Evolutionary conservation across 441 rosid genomes (phyloP), one percentile per base, ranked within the genome.

Genomic region (Oxalis stricta): DNA sequence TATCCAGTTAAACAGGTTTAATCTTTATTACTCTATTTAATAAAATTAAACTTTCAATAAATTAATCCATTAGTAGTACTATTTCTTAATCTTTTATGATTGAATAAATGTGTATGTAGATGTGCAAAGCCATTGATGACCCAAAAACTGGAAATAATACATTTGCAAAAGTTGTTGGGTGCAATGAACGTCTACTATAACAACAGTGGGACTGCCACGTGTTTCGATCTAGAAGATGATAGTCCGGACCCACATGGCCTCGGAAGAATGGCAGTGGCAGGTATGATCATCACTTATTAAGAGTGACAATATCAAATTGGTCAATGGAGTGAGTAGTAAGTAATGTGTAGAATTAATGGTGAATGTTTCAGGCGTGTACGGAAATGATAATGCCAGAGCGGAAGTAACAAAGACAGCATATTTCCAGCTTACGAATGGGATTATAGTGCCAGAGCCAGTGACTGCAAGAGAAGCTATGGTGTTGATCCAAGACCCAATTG

Each of bases 81-180:
- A n/a, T n/a, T n/a, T n/a, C n/a, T n/a, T n/a, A n/a, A n/a, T n/a
- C n/a, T n/a, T n/a, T n/a, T n/a, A n/a, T n/a, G n/a, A n/a, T n/a
- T n/a, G n/a, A n/a, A n/a, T n/a, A n/a, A n/a, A 10, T 9, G 2
- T 11, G 32, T 10, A 17, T 17, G 32, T 55, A 79, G 88, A 79
- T 79, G 88, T 79, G 88, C 48, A 65, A 62, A 42, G 79, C 72
- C 1, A 67, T 79, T 3, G 81, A 79, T 23, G 75, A 76, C 59
- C 65, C 73, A 2, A 52, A 12, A 52, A 49, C 60, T 0, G 75
- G 73, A 10, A 70, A 58, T 16, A 69, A 73, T 37, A 66, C 64
- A 7, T 71, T 76, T 2, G 73, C 58, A 2, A 79, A n/a, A 67
- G 49, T 41, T 76, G 52, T 42, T 71, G 18, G 67, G 63, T 32